Evolutionary conservation across 768 basidiomycete species (phyloP).

Genomic region (Phanerochaete carnosa): DNA sequence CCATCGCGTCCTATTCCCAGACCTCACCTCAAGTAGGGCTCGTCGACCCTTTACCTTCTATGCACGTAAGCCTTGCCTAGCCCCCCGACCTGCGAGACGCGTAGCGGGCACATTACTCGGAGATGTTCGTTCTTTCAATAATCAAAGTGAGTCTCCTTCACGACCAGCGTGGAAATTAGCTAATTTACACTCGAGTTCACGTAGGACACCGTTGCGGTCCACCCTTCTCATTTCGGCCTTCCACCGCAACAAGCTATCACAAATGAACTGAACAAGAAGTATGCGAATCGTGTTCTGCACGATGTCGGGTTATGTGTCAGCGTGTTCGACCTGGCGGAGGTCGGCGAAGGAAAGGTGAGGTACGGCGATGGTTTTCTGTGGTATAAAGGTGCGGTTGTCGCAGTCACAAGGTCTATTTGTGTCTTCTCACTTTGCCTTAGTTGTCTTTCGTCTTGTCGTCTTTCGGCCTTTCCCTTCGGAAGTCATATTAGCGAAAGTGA

Average conservation of each 20-base stretch:
- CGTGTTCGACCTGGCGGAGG: slow-evolving; percentile 82
- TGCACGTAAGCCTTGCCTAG: too few relatives aligned
- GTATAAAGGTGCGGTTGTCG: slow-evolving; percentile 69
- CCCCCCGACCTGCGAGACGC: too few relatives aligned
- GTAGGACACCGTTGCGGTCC: slow-evolving; percentile 90
- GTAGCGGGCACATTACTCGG: too few relatives aligned
- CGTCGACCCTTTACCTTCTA: too few relatives aligned
- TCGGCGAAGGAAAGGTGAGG: slow-evolving; percentile 87
- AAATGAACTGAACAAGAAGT: slow-evolving; percentile 91
- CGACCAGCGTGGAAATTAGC: not conserved
- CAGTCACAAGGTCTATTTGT: not conserved
- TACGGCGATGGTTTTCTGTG: slow-evolving; percentile 95
- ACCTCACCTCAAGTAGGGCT: too few relatives aligned
- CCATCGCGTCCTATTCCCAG: too few relatives aligned
- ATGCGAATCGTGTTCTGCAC: slow-evolving; percentile 87
- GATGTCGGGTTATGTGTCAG: slow-evolving; percentile 90
- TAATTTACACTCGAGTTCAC: not conserved
- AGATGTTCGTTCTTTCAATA: slow-evolving; percentile 15
- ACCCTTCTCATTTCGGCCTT: slow-evolving; percentile 79
- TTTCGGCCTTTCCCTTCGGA: slow-evolving; percentile 91
- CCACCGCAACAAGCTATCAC: slow-evolving; percentile 78
- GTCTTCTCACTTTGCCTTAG: slow-evolving; percentile 36
- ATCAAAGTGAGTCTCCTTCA: slow-evolving; percentile 10
- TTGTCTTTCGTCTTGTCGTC: slow-evolving; percentile 84
- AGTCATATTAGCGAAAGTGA: slow-evolving; percentile 85